phyloP scores from a whole-genome alignment of 345 rosid species.

The Acer negundo region DNA sequence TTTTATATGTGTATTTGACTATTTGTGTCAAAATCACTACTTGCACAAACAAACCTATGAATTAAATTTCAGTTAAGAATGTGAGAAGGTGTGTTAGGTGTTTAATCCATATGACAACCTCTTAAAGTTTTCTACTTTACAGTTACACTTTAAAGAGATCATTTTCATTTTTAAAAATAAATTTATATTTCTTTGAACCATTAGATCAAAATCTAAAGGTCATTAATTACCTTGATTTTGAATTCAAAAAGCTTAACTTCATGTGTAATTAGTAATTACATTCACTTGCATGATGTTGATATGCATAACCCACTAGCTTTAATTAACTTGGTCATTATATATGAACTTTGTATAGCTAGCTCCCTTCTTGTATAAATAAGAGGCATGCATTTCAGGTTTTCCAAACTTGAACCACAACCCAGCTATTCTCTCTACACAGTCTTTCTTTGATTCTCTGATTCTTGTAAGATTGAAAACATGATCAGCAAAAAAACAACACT shows the following conservation, averaged over 20 bases:
- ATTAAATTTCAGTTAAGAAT: neutral
- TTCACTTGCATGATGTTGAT: neutral
- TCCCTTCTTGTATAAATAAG: neutral
- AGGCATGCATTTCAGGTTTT: neutral
- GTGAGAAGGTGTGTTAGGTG: neutral
- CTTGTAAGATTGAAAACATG: neutral
- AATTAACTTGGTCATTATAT: too few relatives aligned
- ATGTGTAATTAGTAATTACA: neutral
- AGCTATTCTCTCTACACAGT: neutral
- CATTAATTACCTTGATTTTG: too few relatives aligned
- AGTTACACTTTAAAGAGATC: too few relatives aligned
- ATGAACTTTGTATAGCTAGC: too few relatives aligned
- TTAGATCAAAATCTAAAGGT: neutral
- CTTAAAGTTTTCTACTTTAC: neutral
- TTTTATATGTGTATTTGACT: too few relatives aligned
- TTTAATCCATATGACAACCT: neutral
- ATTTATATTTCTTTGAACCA: too few relatives aligned
- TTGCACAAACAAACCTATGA: too few relatives aligned
- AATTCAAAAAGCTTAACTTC: neutral
- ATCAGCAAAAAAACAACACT: slow-evolving; percentile 12
- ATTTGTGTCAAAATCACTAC: too few relatives aligned
- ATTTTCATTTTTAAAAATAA: too few relatives aligned
- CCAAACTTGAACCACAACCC: neutral
- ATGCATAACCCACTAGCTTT: too few relatives aligned
- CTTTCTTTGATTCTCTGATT: neutral